Conservation (phyloP, 192 early-diverging fungal genomes). For the Pilaira anomala region DNA sequence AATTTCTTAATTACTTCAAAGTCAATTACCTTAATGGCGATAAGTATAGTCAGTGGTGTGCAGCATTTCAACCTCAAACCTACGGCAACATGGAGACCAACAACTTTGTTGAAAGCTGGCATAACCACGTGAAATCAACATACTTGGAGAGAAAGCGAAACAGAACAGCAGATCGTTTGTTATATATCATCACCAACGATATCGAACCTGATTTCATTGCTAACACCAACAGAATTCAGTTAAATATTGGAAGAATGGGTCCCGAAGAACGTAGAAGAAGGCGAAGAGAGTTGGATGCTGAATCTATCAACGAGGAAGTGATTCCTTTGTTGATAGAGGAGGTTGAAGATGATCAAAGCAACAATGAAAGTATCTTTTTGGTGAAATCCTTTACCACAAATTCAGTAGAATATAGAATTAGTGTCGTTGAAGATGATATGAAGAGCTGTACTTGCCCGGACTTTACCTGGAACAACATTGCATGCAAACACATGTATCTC, state of each 20-base stretch:
- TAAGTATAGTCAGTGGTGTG: not conserved
- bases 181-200: conserved; percentile 6
- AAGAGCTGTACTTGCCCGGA: not conserved
- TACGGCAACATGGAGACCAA: conserved; percentile 14
- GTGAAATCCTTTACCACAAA: not conserved
- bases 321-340: not conserved
- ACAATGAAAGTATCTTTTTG: not conserved
- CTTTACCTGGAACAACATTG: not conserved
- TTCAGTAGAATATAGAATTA: not conserved
- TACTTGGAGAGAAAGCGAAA: conserved; percentile 1
- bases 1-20: not conserved
- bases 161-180: not conserved
- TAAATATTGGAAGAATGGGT: conserved; percentile 5
- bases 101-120: conserved; percentile 15
- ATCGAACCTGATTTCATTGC: not conserved
- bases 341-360: not conserved
- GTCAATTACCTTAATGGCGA: not conserved
- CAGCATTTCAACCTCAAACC: not conserved
- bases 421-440: not conserved
- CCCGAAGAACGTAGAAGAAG: conserved; percentile 8
- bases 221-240: not conserved
- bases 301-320: conserved; percentile 1
- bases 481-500: not conserved
- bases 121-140: conserved; percentile 14
- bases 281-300: not conserved